A percentile compares a stretch with the other conserved stretches of the same genome.
phyloP scores from a whole-genome alignment of 2,329 filamentous ascomycete genomes.

The Diaporthe velutina region DNA sequence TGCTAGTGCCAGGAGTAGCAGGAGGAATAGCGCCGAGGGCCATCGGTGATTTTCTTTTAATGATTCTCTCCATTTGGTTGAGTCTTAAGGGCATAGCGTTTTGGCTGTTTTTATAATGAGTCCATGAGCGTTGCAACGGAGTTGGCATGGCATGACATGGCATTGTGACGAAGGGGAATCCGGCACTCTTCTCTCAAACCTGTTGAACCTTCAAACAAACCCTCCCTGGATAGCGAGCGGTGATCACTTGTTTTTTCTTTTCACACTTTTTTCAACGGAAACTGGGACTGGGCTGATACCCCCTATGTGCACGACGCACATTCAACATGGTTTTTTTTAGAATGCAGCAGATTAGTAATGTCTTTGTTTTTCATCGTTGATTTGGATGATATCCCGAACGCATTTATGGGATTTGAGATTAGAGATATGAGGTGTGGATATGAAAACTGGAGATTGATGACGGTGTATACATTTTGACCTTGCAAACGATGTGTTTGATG shows the following conservation, averaged over 20 bases:
- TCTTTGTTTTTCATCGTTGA: not conserved
- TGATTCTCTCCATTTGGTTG: not conserved
- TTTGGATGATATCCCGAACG: not conserved
- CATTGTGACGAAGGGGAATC: slow-evolving; percentile 1
- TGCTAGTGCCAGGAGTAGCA: slow-evolving; percentile 31
- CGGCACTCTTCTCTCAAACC: not conserved
- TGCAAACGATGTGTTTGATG: not conserved
- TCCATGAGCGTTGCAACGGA: not conserved
- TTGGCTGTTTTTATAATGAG: not conserved
- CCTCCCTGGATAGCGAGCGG: slow-evolving; percentile 5
- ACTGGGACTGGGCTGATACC: slow-evolving; percentile 36
- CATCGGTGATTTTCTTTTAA: not conserved
- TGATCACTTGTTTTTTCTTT: not conserved
- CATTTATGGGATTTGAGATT: not conserved
- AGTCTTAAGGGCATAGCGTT: not conserved
- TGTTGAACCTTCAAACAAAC: not conserved
- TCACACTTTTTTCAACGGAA: not conserved
- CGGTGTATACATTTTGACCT: not conserved
- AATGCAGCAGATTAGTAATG: slow-evolving; percentile 27
- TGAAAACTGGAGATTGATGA: slow-evolving; percentile 12
- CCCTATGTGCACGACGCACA: slow-evolving; percentile 38
- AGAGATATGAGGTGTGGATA: not conserved
- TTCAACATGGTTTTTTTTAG: slow-evolving; percentile 32
- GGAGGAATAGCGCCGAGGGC: slow-evolving; percentile 32
- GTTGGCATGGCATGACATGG: not conserved